Percentiles rank a stretch among this genome's conserved stretches.
phyloP scores from a whole-genome alignment of 176 grass and related monocot species.

The Oropetium thomaeum region DNA sequence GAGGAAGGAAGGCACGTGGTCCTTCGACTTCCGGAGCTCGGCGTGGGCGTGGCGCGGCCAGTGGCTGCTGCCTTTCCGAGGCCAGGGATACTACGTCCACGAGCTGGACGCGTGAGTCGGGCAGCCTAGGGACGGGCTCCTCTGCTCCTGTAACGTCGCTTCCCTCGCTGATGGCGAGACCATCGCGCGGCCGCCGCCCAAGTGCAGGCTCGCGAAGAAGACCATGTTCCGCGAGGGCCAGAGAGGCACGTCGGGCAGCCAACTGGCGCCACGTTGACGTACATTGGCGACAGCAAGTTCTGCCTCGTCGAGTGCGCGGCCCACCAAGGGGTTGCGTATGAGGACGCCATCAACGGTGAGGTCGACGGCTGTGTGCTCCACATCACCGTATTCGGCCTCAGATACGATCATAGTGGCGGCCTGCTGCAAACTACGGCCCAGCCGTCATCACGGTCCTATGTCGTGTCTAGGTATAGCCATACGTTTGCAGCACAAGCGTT shows the following conservation, averaged over 20 bases:
- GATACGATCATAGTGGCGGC: neutral
- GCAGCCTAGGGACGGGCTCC: neutral
- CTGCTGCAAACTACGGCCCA: neutral
- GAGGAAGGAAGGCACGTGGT: neutral
- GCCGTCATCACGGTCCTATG: neutral
- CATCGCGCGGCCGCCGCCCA: neutral
- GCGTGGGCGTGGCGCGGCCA: neutral
- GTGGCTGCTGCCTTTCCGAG: slow-evolving; percentile 2
- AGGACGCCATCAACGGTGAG: neutral
- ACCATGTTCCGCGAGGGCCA: neutral
- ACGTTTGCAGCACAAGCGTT: neutral
- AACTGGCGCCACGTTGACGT: neutral
- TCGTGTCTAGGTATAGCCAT: neutral
- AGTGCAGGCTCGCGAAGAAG: neutral
- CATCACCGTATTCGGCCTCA: neutral
- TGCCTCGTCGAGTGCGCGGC: slow-evolving; percentile 18
- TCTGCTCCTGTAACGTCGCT: neutral
- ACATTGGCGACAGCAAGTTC: slow-evolving; percentile 6
- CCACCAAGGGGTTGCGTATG: neutral
- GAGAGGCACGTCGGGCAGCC: neutral
- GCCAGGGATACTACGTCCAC: neutral
- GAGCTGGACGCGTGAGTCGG: slow-evolving; percentile 10
- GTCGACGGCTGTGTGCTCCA: neutral
- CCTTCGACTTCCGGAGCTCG: neutral
- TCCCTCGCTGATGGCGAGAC: no score